These are phyloP conservation scores for Jamesozyma hellenica DNA, from an alignment of 805 yeast genomes.

Conservation along the genomic window DNA sequence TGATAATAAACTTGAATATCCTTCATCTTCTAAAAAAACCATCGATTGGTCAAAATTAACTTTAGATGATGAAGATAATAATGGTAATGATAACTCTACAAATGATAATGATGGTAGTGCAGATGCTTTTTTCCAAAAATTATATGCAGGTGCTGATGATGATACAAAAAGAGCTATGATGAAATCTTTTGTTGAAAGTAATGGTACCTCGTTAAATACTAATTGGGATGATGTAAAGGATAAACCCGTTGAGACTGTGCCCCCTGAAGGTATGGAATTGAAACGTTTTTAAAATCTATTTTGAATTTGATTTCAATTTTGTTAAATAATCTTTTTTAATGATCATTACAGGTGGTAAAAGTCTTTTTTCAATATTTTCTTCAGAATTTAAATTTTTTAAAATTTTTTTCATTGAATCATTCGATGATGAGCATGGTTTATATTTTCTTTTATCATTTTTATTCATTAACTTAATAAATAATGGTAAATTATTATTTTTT, in stretches of 20 bases:
- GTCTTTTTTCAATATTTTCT: no score
- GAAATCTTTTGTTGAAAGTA: conserved; percentile 89
- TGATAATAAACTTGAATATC: no score
- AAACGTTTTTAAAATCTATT: conserved; percentile 37
- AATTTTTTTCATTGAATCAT: no score
- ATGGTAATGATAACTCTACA: conserved; percentile 38
- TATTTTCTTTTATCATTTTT: no score
- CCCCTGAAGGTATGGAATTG: conserved; percentile 67
- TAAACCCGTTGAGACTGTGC: conserved; percentile 51
- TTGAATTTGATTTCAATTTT: no score
- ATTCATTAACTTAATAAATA: no score
- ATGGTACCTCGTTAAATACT: conserved; percentile 88
- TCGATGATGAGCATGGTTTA: no score
- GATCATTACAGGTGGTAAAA: no score
- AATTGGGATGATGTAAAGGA: conserved; percentile 82
- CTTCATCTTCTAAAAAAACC: conserved; percentile 52
- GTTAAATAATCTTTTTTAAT: no score
- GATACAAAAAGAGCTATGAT: conserved; percentile 90
- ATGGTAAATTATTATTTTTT: no score
- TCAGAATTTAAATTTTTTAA: no score
- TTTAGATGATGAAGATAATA: conserved; percentile 36
- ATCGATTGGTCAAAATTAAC: conserved; percentile 62
- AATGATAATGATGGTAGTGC: conserved; percentile 40
- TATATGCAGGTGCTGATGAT: conserved; percentile 74
- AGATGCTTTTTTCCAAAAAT: conserved; percentile 60